Base-by-base conservation (phyloP, 108 stramenopile genomes). In the Cyclotella atomus region DNA sequence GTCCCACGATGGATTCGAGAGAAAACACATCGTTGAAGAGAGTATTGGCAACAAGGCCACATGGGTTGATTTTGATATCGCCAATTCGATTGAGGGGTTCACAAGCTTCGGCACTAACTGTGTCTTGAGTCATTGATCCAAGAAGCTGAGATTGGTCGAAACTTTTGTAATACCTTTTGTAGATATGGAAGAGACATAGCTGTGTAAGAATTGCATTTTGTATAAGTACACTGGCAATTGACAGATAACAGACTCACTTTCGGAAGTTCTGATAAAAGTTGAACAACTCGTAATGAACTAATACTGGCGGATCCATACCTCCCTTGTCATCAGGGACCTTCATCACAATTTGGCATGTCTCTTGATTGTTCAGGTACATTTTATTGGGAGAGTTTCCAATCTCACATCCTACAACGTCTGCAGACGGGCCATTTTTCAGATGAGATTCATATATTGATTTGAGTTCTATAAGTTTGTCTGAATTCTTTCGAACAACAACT, bases 201-300 rank as follows among this genome's bases (percentile, higher is more conserved):
- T n/a, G n/a, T n/a, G n/a, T n/a, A 30, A 41, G 34, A 20, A 50
- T 38, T 21, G 17, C 66, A 66, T 23, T 32, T 44, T 34, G 32
- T 36, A 29, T 14, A 35, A 35, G 54, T 56, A 50, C 21, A 12
- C 19, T 74, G 14, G 34, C 29, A 34, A 84, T 84, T 32, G 50
- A 30, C 28, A 63, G 9, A 63, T 29, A 27, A 35, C 46, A 14
- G 2, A 82, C 80, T 70, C 97, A 99, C 54, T 79, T 74, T 28
- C 98, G 81, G 80, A 98, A 98, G 74, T 99, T 99, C 85, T 99
- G 99, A 80, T 97, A 97, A 74, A 98, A 99, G 74, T 98, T 98
- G 54, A 85, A 79, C 20, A 99, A 66, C 75, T 98, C 91, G 71
- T 99, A 99, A 79, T 99, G 90, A 16, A 99, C 86, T 73, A 96